These are phyloP conservation scores for Colletotrichum agaves DNA, from an alignment of 2,329 filamentous ascomycete species.

Conservation along the genomic window DNA sequence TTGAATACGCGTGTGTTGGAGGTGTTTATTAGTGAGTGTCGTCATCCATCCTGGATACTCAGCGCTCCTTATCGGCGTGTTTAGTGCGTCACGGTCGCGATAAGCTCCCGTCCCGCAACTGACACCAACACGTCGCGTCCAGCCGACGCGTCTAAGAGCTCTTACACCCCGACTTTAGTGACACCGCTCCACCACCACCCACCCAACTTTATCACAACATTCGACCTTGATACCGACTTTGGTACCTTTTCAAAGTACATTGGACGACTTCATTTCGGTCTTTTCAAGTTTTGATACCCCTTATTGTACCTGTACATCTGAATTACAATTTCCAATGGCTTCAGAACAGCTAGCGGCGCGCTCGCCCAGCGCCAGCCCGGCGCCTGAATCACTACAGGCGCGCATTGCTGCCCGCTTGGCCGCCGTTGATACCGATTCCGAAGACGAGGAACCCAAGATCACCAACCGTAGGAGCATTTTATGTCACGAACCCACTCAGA, in stretches of 20 bases:
- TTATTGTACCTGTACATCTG: neutral
- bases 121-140: constrained; percentile 36
- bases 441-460: constrained; percentile 41
- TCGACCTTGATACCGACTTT: constrained; percentile 26
- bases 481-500: constrained; percentile 4
- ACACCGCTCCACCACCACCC: constrained; percentile 25
- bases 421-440: constrained; percentile 60
- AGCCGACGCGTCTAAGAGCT: constrained; percentile 28
- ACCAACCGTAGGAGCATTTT: constrained; percentile 11
- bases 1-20: no score
- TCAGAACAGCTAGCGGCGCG: constrained; percentile 60
- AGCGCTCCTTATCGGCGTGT: constrained; percentile 33
- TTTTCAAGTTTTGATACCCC: constrained; percentile 33
- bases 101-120: constrained; percentile 19
- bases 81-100: constrained; percentile 29
- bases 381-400: constrained; percentile 61
- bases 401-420: constrained; percentile 67
- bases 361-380: constrained; percentile 50
- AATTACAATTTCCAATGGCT: constrained; percentile 54
- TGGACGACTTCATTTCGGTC: neutral
- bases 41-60: neutral
- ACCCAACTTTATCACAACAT: constrained; percentile 26
- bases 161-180: constrained; percentile 25
- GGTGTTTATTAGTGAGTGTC: neutral
- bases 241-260: constrained; percentile 1